Conservation (phyloP, 495 filamentous ascomycete genomes). For the Tuber aestivum region DNA sequence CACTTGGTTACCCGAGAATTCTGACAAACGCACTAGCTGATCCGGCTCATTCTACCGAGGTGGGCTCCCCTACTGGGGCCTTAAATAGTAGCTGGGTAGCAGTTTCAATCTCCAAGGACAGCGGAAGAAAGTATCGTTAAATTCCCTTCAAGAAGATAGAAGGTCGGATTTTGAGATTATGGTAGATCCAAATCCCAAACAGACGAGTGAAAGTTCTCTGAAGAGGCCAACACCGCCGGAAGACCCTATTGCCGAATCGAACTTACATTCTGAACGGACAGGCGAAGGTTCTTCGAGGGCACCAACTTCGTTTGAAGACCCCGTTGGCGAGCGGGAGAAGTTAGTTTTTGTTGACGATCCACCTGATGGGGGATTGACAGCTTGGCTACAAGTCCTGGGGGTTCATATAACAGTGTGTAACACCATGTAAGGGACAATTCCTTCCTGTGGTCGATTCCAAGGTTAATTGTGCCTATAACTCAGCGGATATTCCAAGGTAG, state of each 20-base stretch:
- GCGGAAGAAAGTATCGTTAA: neutral
- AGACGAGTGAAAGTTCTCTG: conserved; percentile 5
- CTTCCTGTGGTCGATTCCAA: conserved; percentile 19
- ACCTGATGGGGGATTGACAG: conserved; percentile 50
- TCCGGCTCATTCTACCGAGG: neutral
- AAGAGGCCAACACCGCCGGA: neutral
- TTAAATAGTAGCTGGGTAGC: neutral
- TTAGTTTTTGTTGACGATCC: conserved; percentile 39
- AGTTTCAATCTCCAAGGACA: neutral
- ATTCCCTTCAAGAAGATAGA: neutral
- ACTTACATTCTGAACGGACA: conserved; percentile 14
- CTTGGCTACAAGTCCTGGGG: conserved; percentile 49
- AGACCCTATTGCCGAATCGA: neutral
- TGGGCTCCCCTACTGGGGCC: neutral
- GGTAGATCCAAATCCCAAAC: conserved; percentile 15
- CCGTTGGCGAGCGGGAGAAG: neutral
- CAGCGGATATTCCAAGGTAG: conserved; percentile 30
- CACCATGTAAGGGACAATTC: conserved; percentile 43
- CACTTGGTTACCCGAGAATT: neutral
- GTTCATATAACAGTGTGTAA: conserved; percentile 49
- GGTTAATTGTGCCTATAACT: conserved; percentile 47
- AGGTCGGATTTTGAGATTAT: conserved; percentile 5
- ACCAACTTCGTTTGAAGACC: neutral
- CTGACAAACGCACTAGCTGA: neutral
- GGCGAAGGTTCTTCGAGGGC: conserved; percentile 5